Conservation (phyloP, 768 basidiomycete species). For the Suillus subalutaceus region DNA sequence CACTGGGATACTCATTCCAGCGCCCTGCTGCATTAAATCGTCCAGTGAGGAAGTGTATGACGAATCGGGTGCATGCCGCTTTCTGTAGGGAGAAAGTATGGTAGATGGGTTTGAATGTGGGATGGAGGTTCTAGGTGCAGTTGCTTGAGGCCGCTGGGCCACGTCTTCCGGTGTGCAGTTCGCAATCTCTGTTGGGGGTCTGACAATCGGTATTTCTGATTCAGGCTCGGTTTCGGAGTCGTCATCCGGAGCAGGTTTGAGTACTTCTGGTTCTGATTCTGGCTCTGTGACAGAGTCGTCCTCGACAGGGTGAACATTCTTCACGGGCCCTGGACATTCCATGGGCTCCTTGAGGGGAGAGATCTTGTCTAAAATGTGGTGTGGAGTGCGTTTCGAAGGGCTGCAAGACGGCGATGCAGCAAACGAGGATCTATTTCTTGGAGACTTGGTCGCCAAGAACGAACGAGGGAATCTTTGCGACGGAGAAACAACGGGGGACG, state of each 20-base stretch:
- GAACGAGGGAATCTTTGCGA: slow-evolving; percentile 2
- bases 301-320: slow-evolving; percentile 10
- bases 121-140: neutral
- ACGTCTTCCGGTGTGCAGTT: slow-evolving; percentile 10
- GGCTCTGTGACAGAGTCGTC: slow-evolving; percentile 36
- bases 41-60: slow-evolving; percentile 9
- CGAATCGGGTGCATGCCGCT: slow-evolving; percentile 13
- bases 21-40: slow-evolving; percentile 15
- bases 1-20: slow-evolving; percentile 10
- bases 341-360: neutral
- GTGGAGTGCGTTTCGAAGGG: slow-evolving; percentile 13
- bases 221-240: slow-evolving; percentile 37
- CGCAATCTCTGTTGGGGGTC: slow-evolving; percentile 17
- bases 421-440: neutral
- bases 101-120: neutral
- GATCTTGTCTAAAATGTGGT: neutral
- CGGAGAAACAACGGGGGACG: slow-evolving; percentile 9
- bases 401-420: neutral
- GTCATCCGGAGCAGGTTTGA: slow-evolving; percentile 16
- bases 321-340: slow-evolving; percentile 9
- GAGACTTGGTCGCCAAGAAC: slow-evolving; percentile 10
- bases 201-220: slow-evolving; percentile 27
- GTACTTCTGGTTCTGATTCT: slow-evolving; percentile 27
- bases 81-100: slow-evolving; percentile 23
- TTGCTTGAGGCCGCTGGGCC: slow-evolving; percentile 2